Conservation (phyloP, 352 stramenopile genomes). For the Lagenidium sp. region DNA sequence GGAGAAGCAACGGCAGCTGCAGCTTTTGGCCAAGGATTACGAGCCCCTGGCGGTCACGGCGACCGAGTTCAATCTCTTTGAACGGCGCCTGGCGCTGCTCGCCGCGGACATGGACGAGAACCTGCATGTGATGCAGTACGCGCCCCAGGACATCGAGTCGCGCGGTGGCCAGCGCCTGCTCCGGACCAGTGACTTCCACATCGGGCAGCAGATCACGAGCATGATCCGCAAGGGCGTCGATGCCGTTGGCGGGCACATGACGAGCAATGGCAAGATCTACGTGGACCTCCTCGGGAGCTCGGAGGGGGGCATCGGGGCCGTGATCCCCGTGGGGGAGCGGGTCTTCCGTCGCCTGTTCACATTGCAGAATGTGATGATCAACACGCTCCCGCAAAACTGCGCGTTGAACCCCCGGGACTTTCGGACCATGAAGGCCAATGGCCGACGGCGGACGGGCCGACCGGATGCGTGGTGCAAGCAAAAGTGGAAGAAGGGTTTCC, state of each 20-base stretch:
- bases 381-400: conserved; percentile 78
- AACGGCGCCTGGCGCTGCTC: conserved; percentile 62
- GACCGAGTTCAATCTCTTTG: conserved; percentile 79
- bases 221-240: conserved; percentile 52
- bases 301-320: conserved; percentile 62
- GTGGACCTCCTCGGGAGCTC: conserved; percentile 76
- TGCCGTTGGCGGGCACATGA: background rate
- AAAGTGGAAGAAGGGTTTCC: conserved; percentile 86
- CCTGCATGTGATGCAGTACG: conserved; percentile 82
- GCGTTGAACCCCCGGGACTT: conserved; percentile 84
- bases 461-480: conserved; percentile 80
- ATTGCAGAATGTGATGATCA: conserved; percentile 87
- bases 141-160: conserved; percentile 77
- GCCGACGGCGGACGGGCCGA: conserved; percentile 41
- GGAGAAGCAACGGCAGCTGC: conserved; percentile 69
- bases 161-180: conserved; percentile 74
- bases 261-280: conserved; percentile 26
- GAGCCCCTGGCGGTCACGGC: conserved; percentile 68
- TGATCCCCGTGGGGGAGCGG: conserved; percentile 71
- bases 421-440: conserved; percentile 65
- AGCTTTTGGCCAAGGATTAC: conserved; percentile 81
- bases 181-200: conserved; percentile 75
- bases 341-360: conserved; percentile 84
- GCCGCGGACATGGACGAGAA: conserved; percentile 81
- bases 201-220: conserved; percentile 66